A percentile compares a stretch with the other conserved stretches of the same genome.
Conservation (phyloP, 192 early-diverging fungal genomes). For the Mortierella antarctica region DNA sequence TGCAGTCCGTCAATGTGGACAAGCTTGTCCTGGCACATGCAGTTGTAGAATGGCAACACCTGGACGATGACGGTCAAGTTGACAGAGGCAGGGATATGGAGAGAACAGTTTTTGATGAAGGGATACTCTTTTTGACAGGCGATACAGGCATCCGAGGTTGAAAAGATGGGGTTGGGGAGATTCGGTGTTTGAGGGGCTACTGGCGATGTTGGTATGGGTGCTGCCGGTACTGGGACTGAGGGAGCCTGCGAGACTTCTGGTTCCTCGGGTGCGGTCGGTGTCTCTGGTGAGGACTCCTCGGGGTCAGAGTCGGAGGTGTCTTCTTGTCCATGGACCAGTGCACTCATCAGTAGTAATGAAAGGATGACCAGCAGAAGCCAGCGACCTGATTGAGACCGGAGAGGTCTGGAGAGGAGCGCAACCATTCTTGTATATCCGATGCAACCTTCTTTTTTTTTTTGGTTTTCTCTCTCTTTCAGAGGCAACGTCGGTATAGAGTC, state of each 20-base stretch:
- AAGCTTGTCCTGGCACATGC: conserved; percentile 12
- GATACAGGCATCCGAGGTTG: conserved; percentile 26
- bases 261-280: neutral
- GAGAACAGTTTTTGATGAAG: conserved; percentile 24
- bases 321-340: conserved; percentile 1
- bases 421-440: neutral
- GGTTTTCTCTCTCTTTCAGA: too few species aligned
- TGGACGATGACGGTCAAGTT: conserved; percentile 35
- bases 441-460: too few species aligned
- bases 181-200: neutral
- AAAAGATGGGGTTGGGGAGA: conserved; percentile 40
- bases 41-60: conserved; percentile 30
- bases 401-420: neutral
- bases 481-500: too few species aligned
- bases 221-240: neutral
- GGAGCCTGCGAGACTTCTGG: neutral
- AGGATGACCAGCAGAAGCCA: conserved; percentile 1
- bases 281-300: neutral
- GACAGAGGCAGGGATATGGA: conserved; percentile 15
- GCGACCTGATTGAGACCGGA: neutral
- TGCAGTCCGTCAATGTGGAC: conserved; percentile 12
- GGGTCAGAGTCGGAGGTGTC: neutral
- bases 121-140: conserved; percentile 30
- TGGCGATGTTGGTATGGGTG: neutral
- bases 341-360: neutral